Percentiles rank a stretch among this genome's conserved stretches.
These are phyloP conservation scores for Hygrocybe punicea DNA, from an alignment of 768 basidiomycete species.

Conservation along the genomic window DNA sequence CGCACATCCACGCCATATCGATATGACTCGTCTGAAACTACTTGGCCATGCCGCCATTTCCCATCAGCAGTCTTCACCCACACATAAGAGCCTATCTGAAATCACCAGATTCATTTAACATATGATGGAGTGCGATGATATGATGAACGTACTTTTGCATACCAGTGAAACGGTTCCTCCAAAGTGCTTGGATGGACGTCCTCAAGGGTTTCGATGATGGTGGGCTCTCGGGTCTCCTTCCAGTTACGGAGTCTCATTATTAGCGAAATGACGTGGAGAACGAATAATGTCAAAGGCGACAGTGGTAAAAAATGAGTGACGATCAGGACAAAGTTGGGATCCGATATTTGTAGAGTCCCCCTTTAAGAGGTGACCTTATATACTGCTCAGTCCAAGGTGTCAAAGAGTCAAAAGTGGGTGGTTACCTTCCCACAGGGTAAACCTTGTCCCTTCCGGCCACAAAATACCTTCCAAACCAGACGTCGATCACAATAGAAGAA, in stretches of 20 bases:
- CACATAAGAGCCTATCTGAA: constrained; percentile 11
- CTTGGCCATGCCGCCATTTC: constrained; percentile 1
- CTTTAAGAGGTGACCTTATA: no score
- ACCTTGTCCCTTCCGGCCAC: no score
- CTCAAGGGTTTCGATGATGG: constrained; percentile 20
- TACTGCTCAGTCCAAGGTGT: no score
- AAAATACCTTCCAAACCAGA: no score
- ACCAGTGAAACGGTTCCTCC: constrained; percentile 21
- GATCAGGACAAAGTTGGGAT: no score
- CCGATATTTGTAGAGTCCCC: no score
- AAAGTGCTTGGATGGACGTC: constrained; percentile 23
- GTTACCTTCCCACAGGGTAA: no score
- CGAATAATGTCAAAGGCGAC: background rate
- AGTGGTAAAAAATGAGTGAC: no score
- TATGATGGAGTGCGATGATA: background rate
- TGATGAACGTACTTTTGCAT: constrained; percentile 10
- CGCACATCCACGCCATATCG: background rate
- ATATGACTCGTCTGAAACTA: background rate
- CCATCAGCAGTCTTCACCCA: constrained; percentile 17
- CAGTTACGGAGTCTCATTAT: constrained; percentile 21
- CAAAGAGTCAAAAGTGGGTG: no score
- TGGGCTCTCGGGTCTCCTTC: constrained; percentile 21
- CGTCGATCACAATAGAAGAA: no score
- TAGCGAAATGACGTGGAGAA: background rate
- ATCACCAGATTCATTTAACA: background rate